Conservation (phyloP, 2,329 filamentous ascomycete genomes). For the Bipolaris sorokiniana region DNA sequence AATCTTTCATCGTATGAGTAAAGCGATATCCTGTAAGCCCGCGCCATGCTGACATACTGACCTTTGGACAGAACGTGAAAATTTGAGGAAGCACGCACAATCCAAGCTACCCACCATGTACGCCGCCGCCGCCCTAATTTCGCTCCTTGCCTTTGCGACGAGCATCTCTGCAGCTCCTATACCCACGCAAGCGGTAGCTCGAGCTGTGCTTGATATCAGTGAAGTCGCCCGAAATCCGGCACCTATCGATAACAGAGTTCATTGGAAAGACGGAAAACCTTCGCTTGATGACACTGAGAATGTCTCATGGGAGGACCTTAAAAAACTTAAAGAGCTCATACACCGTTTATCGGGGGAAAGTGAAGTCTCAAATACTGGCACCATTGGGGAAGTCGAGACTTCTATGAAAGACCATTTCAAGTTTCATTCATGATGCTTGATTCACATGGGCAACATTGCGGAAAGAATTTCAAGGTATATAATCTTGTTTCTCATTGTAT, state of each 20-base stretch:
- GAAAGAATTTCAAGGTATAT: not conserved
- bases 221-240: conserved; percentile 26
- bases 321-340: conserved; percentile 7
- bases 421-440: not conserved
- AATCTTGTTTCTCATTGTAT: not conserved
- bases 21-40: too few relatives aligned
- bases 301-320: conserved; percentile 2
- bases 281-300: conserved; percentile 2
- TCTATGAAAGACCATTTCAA: not conserved
- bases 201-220: conserved; percentile 20
- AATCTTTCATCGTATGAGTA: not conserved
- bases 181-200: conserved; percentile 6
- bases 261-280: conserved; percentile 13
- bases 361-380: conserved; percentile 1
- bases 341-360: conserved; percentile 4
- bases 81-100: not conserved
- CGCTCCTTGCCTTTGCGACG: conserved; percentile 16
- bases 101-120: conserved; percentile 14
- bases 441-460: not conserved
- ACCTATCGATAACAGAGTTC: conserved; percentile 20
- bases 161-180: conserved; percentile 15
- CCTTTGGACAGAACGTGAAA: not conserved
- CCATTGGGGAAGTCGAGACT: not conserved
- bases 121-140: conserved; percentile 8
- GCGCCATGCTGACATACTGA: not conserved